Conservation (phyloP, 139 green algal species). For the Bryopsis sp. region DNA sequence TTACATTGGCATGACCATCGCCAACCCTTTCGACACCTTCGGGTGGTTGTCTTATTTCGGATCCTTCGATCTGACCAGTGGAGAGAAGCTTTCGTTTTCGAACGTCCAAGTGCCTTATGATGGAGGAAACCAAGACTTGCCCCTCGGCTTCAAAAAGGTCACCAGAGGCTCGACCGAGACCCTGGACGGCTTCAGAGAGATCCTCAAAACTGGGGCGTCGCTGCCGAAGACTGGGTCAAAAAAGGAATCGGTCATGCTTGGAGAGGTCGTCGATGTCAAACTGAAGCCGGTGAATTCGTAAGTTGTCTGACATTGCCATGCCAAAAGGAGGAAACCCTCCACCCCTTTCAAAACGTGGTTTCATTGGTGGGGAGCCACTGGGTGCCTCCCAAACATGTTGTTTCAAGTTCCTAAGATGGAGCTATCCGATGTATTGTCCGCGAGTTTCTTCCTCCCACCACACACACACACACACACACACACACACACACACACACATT, state of each 20-base stretch:
- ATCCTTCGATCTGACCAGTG: slow-evolving; percentile 13
- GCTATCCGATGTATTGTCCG: no score
- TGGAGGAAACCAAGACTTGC: slow-evolving; percentile 1
- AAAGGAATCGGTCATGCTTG: slow-evolving; percentile 1
- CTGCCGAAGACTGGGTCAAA: neutral
- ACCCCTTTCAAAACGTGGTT: no score
- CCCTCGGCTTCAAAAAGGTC: slow-evolving; percentile 9
- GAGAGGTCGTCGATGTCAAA: slow-evolving; percentile 5
- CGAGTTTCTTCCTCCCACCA: no score
- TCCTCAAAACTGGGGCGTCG: slow-evolving; percentile 2
- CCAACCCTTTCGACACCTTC: slow-evolving; percentile 11
- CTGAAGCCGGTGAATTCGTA: slow-evolving; percentile 15
- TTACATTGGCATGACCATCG: slow-evolving; percentile 18
- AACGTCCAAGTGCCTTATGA: slow-evolving; percentile 18
- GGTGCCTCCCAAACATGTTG: no score
- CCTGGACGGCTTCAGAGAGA: neutral
- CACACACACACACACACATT: no score
- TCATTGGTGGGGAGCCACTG: no score
- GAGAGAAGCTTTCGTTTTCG: slow-evolving; percentile 2
- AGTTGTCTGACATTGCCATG: no score
- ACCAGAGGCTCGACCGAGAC: neutral
- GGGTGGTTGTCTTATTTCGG: slow-evolving; percentile 23
- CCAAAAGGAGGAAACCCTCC: no score
- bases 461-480: no score
- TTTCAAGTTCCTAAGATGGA: no score